phyloP scores from a whole-genome alignment of 148 eudicot genomes.

The Diospyros kaki region DNA sequence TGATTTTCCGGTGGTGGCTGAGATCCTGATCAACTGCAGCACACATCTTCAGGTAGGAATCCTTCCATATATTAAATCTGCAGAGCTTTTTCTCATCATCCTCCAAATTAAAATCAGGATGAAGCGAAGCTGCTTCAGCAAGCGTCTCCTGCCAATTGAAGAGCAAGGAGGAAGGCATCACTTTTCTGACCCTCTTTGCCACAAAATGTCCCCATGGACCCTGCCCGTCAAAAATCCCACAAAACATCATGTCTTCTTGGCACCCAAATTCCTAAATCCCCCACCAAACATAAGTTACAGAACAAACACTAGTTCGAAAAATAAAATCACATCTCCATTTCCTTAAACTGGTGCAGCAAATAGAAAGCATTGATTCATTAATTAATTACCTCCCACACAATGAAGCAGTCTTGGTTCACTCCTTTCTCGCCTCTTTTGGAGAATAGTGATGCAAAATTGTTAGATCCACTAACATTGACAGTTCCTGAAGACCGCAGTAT shows the following conservation, averaged over 20 bases:
- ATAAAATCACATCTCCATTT: neutral
- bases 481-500: slow-evolving; percentile 67
- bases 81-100: slow-evolving; percentile 48
- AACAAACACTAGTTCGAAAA: neutral
- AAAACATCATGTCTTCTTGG: slow-evolving; percentile 47
- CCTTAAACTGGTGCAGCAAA: too few species aligned
- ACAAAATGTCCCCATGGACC: slow-evolving; percentile 89
- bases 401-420: slow-evolving; percentile 88
- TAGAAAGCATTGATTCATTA: neutral
- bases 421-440: slow-evolving; percentile 82
- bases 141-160: neutral
- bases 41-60: slow-evolving; percentile 71
- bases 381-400: slow-evolving; percentile 87
- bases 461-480: slow-evolving; percentile 54
- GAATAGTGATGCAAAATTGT: slow-evolving; percentile 68
- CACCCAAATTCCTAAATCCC: slow-evolving; percentile 10
- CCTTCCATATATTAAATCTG: slow-evolving; percentile 68
- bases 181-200: slow-evolving; percentile 74
- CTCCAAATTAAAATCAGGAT: slow-evolving; percentile 50
- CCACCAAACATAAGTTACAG: neutral
- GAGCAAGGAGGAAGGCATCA: slow-evolving; percentile 42
- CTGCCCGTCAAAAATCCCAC: slow-evolving; percentile 90
- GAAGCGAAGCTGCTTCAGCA: slow-evolving; percentile 21
- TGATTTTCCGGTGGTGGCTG: slow-evolving; percentile 56
- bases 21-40: slow-evolving; percentile 74